These are phyloP conservation scores for Citrus australasica DNA, from an alignment of 345 rosid genomes.

Conservation along the genomic window DNA sequence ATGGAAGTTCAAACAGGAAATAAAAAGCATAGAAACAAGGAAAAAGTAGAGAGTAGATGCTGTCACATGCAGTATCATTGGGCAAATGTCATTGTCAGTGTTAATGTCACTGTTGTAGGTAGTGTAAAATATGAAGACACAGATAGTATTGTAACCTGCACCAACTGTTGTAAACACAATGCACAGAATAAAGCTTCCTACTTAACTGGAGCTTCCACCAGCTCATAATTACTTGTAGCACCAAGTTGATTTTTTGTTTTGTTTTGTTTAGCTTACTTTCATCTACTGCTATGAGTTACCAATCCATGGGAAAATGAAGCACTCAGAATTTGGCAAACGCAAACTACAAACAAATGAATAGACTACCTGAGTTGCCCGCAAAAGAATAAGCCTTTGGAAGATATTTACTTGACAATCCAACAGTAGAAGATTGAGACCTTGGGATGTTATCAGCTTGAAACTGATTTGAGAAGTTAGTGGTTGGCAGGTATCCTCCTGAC, in stretches of 20 bases:
- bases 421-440: constrained; percentile 29
- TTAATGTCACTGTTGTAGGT: background rate
- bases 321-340: background rate
- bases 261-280: background rate
- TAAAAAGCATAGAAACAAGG: background rate
- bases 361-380: constrained; percentile 42
- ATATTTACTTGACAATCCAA: constrained; percentile 33
- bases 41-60: background rate
- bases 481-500: constrained; percentile 22
- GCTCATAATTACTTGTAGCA: background rate
- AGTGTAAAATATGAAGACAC: background rate
- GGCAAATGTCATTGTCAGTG: background rate
- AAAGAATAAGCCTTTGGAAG: constrained; percentile 32
- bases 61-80: background rate
- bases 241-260: background rate
- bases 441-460: constrained; percentile 24
- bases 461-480: constrained; percentile 31
- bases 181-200: background rate
- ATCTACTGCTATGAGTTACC: background rate
- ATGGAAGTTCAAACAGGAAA: background rate
- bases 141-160: background rate
- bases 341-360: constrained; percentile 2
- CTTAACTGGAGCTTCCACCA: background rate
- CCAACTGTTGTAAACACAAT: background rate
- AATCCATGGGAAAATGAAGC: background rate